Percentiles rank a stretch among this genome's conserved stretches.
Conservation (phyloP, 306 rosid genomes). For the Inga oerstediana region DNA sequence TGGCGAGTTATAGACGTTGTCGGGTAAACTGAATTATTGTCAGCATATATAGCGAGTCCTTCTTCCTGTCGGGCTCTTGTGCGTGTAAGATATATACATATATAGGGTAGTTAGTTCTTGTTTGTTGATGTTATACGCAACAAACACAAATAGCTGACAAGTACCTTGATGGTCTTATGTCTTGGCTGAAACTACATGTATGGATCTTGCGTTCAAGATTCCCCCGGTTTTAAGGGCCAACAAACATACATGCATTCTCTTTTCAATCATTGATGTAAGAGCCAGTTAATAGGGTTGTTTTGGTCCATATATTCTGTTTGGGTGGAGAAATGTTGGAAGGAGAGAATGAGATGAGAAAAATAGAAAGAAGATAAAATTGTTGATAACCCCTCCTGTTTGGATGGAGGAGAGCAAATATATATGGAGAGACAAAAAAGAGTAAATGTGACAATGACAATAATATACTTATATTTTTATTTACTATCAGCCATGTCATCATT, state of each 20-base stretch:
- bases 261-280: too few relatives aligned
- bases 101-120: not conserved
- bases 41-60: not conserved
- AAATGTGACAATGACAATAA: too few relatives aligned
- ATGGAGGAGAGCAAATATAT: too few relatives aligned
- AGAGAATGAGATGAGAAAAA: too few relatives aligned
- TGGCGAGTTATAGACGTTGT: not conserved
- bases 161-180: not conserved
- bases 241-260: not conserved
- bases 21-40: not conserved
- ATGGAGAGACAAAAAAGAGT: too few relatives aligned
- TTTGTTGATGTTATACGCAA: not conserved
- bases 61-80: not conserved
- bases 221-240: not conserved
- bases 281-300: too few relatives aligned
- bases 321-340: too few relatives aligned
- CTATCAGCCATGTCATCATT: too few relatives aligned
- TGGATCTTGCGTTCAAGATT: not conserved
- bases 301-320: too few relatives aligned
- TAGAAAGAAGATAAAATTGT: too few relatives aligned
- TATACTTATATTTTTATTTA: too few relatives aligned
- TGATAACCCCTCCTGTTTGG: too few relatives aligned
- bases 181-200: not conserved
- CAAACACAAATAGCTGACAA: not conserved
- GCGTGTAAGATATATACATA: not conserved